Base-by-base conservation (phyloP, 2,329 filamentous ascomycete genomes). In the Hypomyces rosellus region DNA sequence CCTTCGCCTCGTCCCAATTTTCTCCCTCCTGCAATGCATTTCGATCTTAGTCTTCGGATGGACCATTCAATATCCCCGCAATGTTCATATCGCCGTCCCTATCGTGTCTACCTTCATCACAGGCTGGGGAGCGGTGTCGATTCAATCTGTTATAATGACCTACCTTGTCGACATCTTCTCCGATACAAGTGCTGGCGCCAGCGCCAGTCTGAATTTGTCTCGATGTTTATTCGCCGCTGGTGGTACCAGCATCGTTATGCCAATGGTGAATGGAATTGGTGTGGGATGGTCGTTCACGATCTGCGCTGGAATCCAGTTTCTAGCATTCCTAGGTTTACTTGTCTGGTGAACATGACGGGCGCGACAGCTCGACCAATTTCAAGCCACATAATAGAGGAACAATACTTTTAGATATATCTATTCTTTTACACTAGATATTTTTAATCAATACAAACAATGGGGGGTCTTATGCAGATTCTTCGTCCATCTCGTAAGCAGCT, bases 151-250 rank as follows among this genome's bases (percentile, higher is more conserved):
- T 3, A 65, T 73, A 33, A 80, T 70, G 48, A 72, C 75, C 0
- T 63, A 84, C 40, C 67, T 83, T 2, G 70, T 82, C 4, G 81
- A 84, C 55, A 68, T 83, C 9, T 74, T 79, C 51, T 77, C 77
- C 0, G 67, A 68, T 0, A 70, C 68, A n/a, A 74, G 78, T 0
- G 77, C 75, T 0, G 74, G 76, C 0, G 79, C 78, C 0, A 77
- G 76, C 2, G 79, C 79, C 1, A 73, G 77, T 0, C 78, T 77
- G 51, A 83, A 83, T 50, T 57, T 84, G 11, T 71, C 74, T 1
- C 62, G 80, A 4, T 84, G 80, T 50, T 61, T 78, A 2, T 59
- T 82, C 2, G 78, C 78, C 0, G 80, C 80, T 0, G 73, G 68
- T 0, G 74, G 72, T 1, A 77, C 72, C 14, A 77, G 75, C 0